These are phyloP conservation scores for Abelmoschus esculentus DNA, from an alignment of 345 rosid species.

Conservation along the genomic window DNA sequence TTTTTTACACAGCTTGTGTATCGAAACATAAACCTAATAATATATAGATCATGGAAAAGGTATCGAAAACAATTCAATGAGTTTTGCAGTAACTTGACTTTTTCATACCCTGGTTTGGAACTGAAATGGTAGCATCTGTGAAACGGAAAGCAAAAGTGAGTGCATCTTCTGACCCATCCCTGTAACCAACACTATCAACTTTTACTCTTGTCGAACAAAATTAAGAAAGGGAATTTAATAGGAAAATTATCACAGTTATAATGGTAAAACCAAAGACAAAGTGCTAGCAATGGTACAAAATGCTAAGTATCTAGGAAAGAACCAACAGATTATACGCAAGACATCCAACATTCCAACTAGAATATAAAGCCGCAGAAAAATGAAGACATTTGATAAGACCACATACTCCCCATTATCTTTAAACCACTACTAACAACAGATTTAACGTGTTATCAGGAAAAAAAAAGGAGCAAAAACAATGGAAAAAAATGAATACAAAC, in stretches of 20 bases:
- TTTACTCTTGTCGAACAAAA: conserved; percentile 1
- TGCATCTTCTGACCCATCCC: conserved; percentile 90
- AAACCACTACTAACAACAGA: not conserved
- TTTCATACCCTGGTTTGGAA: conserved; percentile 82
- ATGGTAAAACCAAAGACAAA: not conserved
- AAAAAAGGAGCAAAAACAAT: not conserved
- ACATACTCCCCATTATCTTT: not conserved
- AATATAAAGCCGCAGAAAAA: not conserved
- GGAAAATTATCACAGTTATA: not conserved
- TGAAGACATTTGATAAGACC: not conserved
- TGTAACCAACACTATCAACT: conserved; percentile 33
- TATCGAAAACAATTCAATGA: conserved; percentile 8
- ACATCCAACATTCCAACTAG: not conserved
- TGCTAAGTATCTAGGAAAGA: not conserved
- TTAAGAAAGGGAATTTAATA: not conserved
- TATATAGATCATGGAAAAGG: not conserved
- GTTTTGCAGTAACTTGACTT: conserved; percentile 10
- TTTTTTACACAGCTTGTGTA: no score
- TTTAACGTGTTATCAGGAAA: not conserved
- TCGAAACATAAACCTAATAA: no score
- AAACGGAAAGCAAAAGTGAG: conserved; percentile 93
- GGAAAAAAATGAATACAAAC: not conserved
- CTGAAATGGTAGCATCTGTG: conserved; percentile 70
- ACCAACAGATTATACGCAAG: not conserved
- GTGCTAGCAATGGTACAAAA: not conserved